Percentiles rank a stretch among this genome's conserved stretches.
Conservation (phyloP, 2,329 filamentous ascomycete species). For the Diaporthe vexans region DNA sequence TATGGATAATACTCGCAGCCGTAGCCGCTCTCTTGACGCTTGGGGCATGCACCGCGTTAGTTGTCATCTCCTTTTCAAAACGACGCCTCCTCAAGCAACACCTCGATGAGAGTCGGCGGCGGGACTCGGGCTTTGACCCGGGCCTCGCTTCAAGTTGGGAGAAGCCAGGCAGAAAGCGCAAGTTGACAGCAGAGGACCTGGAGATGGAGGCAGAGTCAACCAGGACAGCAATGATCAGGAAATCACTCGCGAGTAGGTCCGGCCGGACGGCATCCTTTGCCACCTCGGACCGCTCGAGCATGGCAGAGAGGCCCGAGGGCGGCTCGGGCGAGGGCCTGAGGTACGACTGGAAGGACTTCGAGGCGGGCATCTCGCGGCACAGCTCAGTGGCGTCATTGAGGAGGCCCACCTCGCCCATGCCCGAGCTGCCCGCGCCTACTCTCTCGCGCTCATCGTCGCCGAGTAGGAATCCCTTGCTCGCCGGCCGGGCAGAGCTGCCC, state of each 20-base stretch:
- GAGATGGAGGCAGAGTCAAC: conserved; percentile 54
- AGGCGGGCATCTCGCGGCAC: conserved; percentile 49
- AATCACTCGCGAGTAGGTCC: conserved; percentile 54
- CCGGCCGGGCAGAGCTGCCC: conserved; percentile 25
- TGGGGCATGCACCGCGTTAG: conserved; percentile 43
- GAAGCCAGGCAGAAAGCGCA: conserved; percentile 46
- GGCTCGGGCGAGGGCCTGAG: conserved; percentile 44
- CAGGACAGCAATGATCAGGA: conserved; percentile 58
- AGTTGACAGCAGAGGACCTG: conserved; percentile 47
- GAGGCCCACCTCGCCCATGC: conserved; percentile 28
- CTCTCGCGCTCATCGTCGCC: conserved; percentile 38
- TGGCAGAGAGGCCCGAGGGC: conserved; percentile 33
- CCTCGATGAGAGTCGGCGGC: conserved; percentile 45
- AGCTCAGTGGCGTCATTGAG: conserved; percentile 29
- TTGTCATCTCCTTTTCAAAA: conserved; percentile 43
- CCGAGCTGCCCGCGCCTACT: conserved; percentile 26
- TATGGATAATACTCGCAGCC: conserved; percentile 49
- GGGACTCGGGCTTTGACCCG: conserved; percentile 49
- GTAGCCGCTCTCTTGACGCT: conserved; percentile 47
- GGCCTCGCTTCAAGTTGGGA: conserved; percentile 45
- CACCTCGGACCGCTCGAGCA: conserved; percentile 18
- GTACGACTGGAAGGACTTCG: conserved; percentile 56
- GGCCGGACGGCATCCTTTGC: conserved; percentile 35
- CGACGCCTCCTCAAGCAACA: conserved; percentile 31
- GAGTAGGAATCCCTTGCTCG: conserved; percentile 23